Evolutionary conservation across 768 basidiomycete species (phyloP).

Genomic region (Boletus eberwhitei): DNA sequence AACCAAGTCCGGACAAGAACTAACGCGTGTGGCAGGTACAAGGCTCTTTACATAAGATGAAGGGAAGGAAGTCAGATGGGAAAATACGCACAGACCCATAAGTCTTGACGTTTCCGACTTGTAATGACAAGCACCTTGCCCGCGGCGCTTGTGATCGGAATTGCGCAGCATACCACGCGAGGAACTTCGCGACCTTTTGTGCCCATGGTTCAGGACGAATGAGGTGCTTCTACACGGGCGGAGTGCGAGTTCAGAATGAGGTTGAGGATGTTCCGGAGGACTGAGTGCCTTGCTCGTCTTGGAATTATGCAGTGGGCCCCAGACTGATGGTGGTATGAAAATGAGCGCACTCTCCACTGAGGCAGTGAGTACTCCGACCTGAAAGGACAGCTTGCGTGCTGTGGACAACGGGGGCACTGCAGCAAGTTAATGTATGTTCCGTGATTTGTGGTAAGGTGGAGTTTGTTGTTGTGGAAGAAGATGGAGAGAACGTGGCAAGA

Average conservation of each 20-base stretch:
- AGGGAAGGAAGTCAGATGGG: conserved; percentile 6
- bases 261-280: background rate
- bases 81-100: conserved; percentile 82
- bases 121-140: conserved; percentile 82
- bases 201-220: conserved; percentile 33
- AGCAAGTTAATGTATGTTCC: conserved; percentile 6
- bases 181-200: conserved; percentile 78
- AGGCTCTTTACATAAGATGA: background rate
- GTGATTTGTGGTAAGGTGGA: background rate
- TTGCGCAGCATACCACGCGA: conserved; percentile 88
- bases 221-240: background rate
- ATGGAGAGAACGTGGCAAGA: background rate
- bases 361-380: conserved; percentile 9
- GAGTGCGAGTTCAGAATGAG: background rate
- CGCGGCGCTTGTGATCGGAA: conserved; percentile 71
- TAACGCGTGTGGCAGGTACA: background rate
- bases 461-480: conserved; percentile 8
- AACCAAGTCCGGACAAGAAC: background rate
- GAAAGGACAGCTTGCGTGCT: background rate
- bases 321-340: conserved; percentile 4
- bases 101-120: conserved; percentile 74
- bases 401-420: conserved; percentile 12
- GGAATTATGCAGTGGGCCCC: background rate
- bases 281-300: background rate
- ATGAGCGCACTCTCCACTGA: conserved; percentile 3